Evolutionary conservation across 2,329 filamentous ascomycete species (phyloP).

Genomic region (Orbilia blumenaviensis): DNA sequence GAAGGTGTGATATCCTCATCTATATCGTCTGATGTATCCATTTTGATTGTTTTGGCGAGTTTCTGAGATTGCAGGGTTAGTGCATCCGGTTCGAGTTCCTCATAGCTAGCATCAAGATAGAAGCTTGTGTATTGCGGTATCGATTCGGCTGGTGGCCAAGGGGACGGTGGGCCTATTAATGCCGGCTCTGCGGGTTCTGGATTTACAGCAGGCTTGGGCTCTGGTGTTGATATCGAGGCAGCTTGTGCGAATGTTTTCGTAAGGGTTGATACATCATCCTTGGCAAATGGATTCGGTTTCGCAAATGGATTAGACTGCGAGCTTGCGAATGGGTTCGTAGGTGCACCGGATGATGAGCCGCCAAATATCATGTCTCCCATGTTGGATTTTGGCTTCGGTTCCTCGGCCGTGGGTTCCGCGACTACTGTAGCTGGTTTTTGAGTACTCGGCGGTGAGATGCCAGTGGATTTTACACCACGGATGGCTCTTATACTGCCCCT

Average conservation of each 20-base stretch:
- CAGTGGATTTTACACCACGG: constrained; percentile 60
- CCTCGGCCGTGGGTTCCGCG: constrained; percentile 59
- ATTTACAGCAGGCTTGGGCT: constrained; percentile 58
- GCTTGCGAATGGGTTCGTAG: constrained; percentile 58
- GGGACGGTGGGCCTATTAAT: constrained; percentile 66
- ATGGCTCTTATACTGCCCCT: constrained; percentile 77
- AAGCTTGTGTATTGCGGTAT: constrained; percentile 80
- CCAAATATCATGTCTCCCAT: constrained; percentile 55
- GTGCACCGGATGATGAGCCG: constrained; percentile 38
- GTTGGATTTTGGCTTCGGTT: constrained; percentile 59
- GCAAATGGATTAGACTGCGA: constrained; percentile 58
- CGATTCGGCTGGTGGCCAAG: constrained; percentile 76
- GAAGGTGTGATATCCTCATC: constrained; percentile 58
- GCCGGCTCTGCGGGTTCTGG: constrained; percentile 54
- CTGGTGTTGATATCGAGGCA: constrained; percentile 65
- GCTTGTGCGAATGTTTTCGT: constrained; percentile 81
- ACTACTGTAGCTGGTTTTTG: not conserved
- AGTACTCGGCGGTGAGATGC: constrained; percentile 56
- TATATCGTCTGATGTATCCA: constrained; percentile 62
- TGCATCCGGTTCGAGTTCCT: constrained; percentile 74
- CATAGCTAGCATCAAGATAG: constrained; percentile 90
- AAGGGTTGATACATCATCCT: constrained; percentile 67
- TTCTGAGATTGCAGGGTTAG: constrained; percentile 63
- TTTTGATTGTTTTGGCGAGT: constrained; percentile 64
- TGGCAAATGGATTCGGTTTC: constrained; percentile 70